phyloP scores from a whole-genome alignment of 495 filamentous ascomycete genomes.

The Massariosphaeria phaeospora region DNA sequence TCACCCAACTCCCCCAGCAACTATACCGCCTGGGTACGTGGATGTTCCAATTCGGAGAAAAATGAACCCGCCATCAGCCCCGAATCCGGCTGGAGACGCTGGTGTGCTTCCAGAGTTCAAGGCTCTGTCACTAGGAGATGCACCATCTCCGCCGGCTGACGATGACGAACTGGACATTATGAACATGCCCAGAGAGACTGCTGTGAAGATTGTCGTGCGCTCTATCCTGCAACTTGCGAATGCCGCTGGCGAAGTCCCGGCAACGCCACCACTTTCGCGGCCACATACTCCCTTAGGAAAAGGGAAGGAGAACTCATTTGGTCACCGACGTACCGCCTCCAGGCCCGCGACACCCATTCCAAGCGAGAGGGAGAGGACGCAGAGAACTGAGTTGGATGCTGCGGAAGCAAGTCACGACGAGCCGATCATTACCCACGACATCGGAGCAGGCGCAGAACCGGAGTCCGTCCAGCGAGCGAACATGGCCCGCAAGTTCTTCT shows the following conservation, averaged over 20 bases:
- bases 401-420: conserved; percentile 40
- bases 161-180: conserved; percentile 55
- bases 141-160: conserved; percentile 28
- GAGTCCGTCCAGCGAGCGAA: conserved; percentile 67
- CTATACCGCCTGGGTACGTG: neutral
- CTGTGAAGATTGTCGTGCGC: conserved; percentile 71
- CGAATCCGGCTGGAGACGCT: conserved; percentile 35
- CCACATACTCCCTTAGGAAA: conserved; percentile 49
- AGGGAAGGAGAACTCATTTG: conserved; percentile 6
- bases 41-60: neutral
- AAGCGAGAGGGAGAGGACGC: conserved; percentile 41
- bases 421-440: conserved; percentile 32
- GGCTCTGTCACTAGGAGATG: conserved; percentile 14
- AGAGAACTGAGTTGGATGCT: conserved; percentile 44
- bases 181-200: conserved; percentile 63
- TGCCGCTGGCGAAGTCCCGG: conserved; percentile 66
- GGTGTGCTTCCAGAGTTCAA: conserved; percentile 34
- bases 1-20: neutral
- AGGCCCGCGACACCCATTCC: conserved; percentile 36
- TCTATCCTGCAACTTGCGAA: conserved; percentile 69
- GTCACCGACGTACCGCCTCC: conserved; percentile 44
- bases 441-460: conserved; percentile 48
- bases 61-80: conserved; percentile 30
- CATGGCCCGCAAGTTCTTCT: conserved; percentile 86
- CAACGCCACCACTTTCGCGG: conserved; percentile 61